phyloP scores from a whole-genome alignment of 805 yeast genomes.

The Suhomyces kilbournensis region DNA sequence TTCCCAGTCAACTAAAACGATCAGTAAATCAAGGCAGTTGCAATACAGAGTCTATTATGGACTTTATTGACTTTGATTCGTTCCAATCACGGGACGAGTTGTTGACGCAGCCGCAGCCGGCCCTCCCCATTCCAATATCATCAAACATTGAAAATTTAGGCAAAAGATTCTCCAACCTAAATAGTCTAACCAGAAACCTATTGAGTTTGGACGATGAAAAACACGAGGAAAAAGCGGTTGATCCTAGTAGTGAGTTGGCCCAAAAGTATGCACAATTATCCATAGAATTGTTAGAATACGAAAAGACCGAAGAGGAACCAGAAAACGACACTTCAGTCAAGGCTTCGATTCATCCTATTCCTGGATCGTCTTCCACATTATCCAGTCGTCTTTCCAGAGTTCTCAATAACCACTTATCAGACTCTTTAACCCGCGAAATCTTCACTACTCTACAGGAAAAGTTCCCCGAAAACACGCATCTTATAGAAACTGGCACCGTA shows the following conservation, averaged over 20 bases:
- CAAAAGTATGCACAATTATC: slow-evolving; percentile 50
- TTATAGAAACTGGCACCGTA: slow-evolving; percentile 46
- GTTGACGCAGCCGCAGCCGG: slow-evolving; percentile 34
- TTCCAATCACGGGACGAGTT: slow-evolving; percentile 15
- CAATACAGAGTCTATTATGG: too few relatives aligned
- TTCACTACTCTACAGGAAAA: slow-evolving; percentile 29
- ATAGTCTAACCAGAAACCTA: slow-evolving; percentile 28
- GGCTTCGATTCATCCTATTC: background rate
- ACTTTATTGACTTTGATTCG: slow-evolving; percentile 40
- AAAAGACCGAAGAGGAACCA: background rate
- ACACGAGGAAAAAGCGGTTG: background rate
- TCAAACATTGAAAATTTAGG: slow-evolving; percentile 37
- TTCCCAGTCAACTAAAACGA: too few relatives aligned
- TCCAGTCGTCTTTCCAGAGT: slow-evolving; percentile 50
- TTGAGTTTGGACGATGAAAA: slow-evolving; percentile 21
- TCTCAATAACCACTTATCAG: slow-evolving; percentile 40
- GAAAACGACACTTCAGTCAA: background rate
- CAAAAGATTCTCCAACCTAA: slow-evolving; percentile 31
- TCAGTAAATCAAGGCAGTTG: too few relatives aligned
- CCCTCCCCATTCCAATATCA: slow-evolving; percentile 40
- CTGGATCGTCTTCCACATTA: slow-evolving; percentile 11
- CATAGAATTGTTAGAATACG: slow-evolving; percentile 31
- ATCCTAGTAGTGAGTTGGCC: slow-evolving; percentile 23
- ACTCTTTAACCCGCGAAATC: slow-evolving; percentile 31
- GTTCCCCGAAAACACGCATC: slow-evolving; percentile 26